Conservation (phyloP, 495 filamentous ascomycete genomes). For the Talaromyces nanjingensis region DNA sequence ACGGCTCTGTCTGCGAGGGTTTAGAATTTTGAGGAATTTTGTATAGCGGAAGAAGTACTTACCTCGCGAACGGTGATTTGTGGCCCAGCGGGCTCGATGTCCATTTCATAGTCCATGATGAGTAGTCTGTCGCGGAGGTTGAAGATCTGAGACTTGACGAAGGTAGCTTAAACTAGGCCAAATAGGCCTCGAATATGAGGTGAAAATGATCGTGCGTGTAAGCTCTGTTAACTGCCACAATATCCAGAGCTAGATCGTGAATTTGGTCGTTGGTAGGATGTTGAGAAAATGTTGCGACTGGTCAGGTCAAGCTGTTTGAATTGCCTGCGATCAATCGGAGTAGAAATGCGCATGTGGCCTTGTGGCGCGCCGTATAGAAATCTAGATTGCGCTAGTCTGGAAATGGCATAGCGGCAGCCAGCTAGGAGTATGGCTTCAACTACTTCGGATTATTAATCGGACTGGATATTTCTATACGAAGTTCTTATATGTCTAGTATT, state of each 20-base stretch:
- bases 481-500: not conserved
- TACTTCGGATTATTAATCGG: too few relatives aligned
- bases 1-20: conserved; percentile 50
- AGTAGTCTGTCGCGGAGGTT: not conserved
- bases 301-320: not conserved
- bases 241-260: not conserved
- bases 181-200: not conserved
- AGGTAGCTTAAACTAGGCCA: not conserved
- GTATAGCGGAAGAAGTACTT: conserved; percentile 7
- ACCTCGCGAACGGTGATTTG: conserved; percentile 68
- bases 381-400: not conserved
- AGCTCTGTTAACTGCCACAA: not conserved
- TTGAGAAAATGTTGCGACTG: not conserved
- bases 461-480: too few relatives aligned
- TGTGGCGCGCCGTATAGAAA: conserved; percentile 1
- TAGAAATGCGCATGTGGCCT: not conserved
- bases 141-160: not conserved
- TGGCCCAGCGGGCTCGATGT: conserved; percentile 57
- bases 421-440: not conserved
- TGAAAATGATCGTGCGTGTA: not conserved
- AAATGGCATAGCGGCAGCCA: not conserved
- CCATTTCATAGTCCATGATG: conserved; percentile 67
- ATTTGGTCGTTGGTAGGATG: not conserved
- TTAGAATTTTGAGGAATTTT: conserved; percentile 1
- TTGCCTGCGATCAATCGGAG: not conserved